These are phyloP conservation scores for Persicaria tinctoria DNA, from an alignment of 148 eudicot genomes.

Conservation along the genomic window DNA sequence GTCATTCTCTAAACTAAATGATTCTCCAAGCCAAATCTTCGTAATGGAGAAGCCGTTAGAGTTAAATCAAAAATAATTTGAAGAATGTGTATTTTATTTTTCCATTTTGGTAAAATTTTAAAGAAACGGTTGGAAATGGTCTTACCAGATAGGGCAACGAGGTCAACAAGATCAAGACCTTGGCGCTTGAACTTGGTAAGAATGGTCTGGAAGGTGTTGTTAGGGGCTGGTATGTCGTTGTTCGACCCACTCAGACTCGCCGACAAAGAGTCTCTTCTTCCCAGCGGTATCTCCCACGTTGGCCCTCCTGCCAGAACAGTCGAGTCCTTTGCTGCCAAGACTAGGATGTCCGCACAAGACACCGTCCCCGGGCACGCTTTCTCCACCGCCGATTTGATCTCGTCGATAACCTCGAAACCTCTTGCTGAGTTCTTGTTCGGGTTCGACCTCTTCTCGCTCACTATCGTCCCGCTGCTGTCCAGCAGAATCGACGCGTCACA, in stretches of 20 bases:
- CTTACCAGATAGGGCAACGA: slow-evolving; percentile 85
- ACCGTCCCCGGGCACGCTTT: slow-evolving; percentile 72
- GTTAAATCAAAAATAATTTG: too few relatives aligned
- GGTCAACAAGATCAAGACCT: slow-evolving; percentile 69
- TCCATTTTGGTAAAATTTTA: too few relatives aligned
- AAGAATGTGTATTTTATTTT: too few relatives aligned
- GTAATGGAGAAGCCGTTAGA: too few relatives aligned
- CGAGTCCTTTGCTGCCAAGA: slow-evolving; percentile 71
- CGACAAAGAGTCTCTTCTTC: slow-evolving; percentile 66
- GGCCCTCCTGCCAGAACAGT: slow-evolving; percentile 77
- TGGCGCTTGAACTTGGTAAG: slow-evolving; percentile 69
- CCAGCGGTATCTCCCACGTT: slow-evolving; percentile 76
- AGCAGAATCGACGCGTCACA: slow-evolving; percentile 79
- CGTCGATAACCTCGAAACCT: slow-evolving; percentile 70
- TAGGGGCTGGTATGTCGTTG: slow-evolving; percentile 84
- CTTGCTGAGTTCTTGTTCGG: slow-evolving; percentile 70
- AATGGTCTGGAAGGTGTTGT: slow-evolving; percentile 83
- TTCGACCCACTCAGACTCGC: slow-evolving; percentile 93
- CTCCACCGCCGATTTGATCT: slow-evolving; percentile 69
- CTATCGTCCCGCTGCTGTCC: slow-evolving; percentile 51
- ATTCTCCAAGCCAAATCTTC: too few relatives aligned
- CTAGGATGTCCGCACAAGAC: slow-evolving; percentile 76
- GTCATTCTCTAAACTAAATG: too few relatives aligned
- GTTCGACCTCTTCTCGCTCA: slow-evolving; percentile 57
- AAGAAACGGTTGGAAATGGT: too few relatives aligned